Evolutionary conservation across 2,329 filamentous ascomycete genomes (phyloP), one percentile per base, ranked within the genome.

Genomic region (Fusarium nodosum): DNA sequence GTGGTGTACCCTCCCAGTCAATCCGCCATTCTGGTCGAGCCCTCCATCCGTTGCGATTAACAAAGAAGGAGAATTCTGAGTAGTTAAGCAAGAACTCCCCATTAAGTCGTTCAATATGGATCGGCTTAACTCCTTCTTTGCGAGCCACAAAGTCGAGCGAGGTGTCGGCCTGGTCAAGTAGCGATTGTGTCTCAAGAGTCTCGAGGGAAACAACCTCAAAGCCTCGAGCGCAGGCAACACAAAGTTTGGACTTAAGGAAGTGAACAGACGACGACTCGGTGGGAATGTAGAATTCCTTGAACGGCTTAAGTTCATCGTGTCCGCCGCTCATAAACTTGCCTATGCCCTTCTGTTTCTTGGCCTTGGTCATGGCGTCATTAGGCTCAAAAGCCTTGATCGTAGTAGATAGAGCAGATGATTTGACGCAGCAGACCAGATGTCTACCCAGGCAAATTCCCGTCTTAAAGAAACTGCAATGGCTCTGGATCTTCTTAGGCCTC

Each of bases 341-440:
- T 64, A 99, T 90, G 20, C 96, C 95, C 75, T 94, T 96, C 78
- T 97, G 97, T 83, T 97, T 97, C 84, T 96, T 97, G 61, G 93
- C 93, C 83, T 94, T 96, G 56, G 92, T 91, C 86, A 97, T 91
- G 66, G 93, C 92, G 77, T 98, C 96, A 82, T 97, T 97, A 1
- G 96, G 96, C 81, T 99, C 95, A 80, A 93, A 98, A n/a, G 98
- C 96, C 82, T 98, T 98, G 84, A 99, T 97, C 3, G 95, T 98
- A 16, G 93, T 97, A 54, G 93, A 97, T 33, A 98, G 84, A 5
- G 94, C 93, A 20, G 92, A 95, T 41, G 93, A 97, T 83, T 97
- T 98, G 76, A 98, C 96, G 73, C 93, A 97, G 81, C 95, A 98
- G 31, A 99, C 96, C 56, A 99, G 85, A 77, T 98, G 96, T 66